Evolutionary conservation across 495 filamentous ascomycete genomes (phyloP), one percentile per base, ranked within the genome.

Genomic region (Trichoderma erinaceum): DNA sequence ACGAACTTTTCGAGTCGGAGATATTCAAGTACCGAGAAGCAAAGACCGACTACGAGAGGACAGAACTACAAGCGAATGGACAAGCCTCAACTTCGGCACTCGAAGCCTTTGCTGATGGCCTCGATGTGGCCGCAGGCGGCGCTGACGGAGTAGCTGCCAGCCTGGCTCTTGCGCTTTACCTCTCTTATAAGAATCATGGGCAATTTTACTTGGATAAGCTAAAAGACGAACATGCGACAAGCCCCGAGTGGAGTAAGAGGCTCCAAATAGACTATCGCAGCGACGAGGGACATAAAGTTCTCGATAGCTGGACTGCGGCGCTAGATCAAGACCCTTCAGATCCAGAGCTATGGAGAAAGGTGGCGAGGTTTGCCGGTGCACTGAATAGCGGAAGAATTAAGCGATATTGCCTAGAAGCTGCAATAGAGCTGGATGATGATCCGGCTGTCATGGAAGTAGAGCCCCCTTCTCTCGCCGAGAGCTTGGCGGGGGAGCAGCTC

Each of bases 161-260:
- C 46, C 79, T 98, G 5, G 90, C 92, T 0, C 92, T 97, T 70
- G 91, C 95, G 11, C 84, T 97, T 23, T 97, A 96, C 71, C 84
- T 99, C 8, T 88, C 94, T 4, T 92, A 92, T 81, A 99, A 99
- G 73, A 98, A 97, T 75, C 87, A 93, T 78, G 96, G 92, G 65
- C 89, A 97, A 73, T 98, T 93, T 74, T 77, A 88, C 27, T 81
- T 99, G 32, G 95, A 99, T 71, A 81, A 84, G 65, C 81, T 97
- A 25, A 81, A 77, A 65, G 73, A 74, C 41, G 68, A 75, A 23
- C 87, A 86, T 41, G 69, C 78, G 35, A 75, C 83, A 21, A 50
- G 77, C 43, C 41, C 65, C 18, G 43, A 66, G 1, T 66, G 65
- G 65, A n/a, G 18, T 16, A 66, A 52, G 8, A 66, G 50, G 43